A percentile compares a stretch with the other conserved stretches of the same genome.
Evolutionary conservation across 352 stramenopile species (phyloP).

Genomic region (Nothophytophthora sp.): DNA sequence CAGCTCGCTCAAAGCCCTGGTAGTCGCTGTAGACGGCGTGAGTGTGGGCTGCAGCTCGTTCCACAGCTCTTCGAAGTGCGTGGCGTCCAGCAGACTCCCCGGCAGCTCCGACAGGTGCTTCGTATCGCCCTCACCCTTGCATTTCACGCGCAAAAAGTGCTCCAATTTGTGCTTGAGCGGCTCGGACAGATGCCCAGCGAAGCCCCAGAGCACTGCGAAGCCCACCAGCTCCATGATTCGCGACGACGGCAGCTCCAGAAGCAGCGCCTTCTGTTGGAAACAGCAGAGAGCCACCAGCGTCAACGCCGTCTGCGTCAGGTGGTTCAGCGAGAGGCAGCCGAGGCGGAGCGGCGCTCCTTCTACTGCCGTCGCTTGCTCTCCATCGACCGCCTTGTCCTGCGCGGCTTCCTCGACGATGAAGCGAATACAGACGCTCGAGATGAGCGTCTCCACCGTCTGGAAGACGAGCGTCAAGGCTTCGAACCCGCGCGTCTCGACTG

Average conservation of each 20-base stretch:
- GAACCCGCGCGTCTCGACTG: constrained; percentile 9
- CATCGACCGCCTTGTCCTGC: not conserved
- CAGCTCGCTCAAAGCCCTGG: too few relatives aligned
- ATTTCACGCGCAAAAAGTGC: constrained; percentile 35
- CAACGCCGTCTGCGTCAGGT: constrained; percentile 40
- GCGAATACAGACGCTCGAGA: constrained; percentile 26
- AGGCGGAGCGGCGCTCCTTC: constrained; percentile 12
- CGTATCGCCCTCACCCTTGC: constrained; percentile 36
- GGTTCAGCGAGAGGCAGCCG: constrained; percentile 41
- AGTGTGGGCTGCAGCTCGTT: constrained; percentile 20
- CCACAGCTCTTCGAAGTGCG: constrained; percentile 43
- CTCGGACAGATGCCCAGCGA: constrained; percentile 44
- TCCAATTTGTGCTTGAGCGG: constrained; percentile 48
- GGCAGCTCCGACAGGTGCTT: constrained; percentile 33
- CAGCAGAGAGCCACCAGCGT: constrained; percentile 33
- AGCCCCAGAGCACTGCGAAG: constrained; percentile 57
- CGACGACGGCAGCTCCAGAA: constrained; percentile 29
- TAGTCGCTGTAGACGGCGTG: not conserved
- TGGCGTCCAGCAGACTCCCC: constrained; percentile 36
- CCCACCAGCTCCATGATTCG: constrained; percentile 35
- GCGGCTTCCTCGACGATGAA: constrained; percentile 29
- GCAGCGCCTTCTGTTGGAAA: constrained; percentile 34
- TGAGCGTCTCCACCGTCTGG: constrained; percentile 20
- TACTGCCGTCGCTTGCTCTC: not conserved
- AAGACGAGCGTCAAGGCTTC: constrained; percentile 31